Conservation (phyloP, 768 basidiomycete genomes). For the Omphalotus guepiniiformis region DNA sequence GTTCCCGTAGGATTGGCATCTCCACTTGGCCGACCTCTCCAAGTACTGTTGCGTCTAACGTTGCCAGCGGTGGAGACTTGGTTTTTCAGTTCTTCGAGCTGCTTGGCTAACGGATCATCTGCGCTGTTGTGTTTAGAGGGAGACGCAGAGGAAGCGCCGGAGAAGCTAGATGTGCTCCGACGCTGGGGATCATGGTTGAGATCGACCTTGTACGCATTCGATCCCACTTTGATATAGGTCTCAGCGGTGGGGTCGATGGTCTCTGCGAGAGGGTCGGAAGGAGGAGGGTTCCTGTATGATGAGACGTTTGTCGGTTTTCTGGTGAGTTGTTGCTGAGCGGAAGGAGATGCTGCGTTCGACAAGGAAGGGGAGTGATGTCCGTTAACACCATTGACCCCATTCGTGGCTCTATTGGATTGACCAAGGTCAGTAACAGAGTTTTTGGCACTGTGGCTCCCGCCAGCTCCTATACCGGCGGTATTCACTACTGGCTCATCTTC, state of each 20-base stretch:
- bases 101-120: conserved; percentile 63
- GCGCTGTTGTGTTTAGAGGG: conserved; percentile 27
- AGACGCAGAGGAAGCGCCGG: conserved; percentile 22
- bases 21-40: conserved; percentile 14
- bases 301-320: conserved; percentile 23
- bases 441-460: conserved; percentile 38
- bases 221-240: conserved; percentile 69
- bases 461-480: conserved; percentile 70
- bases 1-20: neutral
- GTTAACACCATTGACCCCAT: conserved; percentile 23
- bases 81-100: conserved; percentile 57
- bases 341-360: conserved; percentile 9
- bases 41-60: conserved; percentile 42
- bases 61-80: conserved; percentile 42
- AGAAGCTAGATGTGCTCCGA: conserved; percentile 18
- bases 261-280: conserved; percentile 48
- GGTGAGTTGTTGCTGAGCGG: conserved; percentile 21
- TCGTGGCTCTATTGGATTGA: conserved; percentile 24
- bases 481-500: conserved; percentile 52
- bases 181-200: conserved; percentile 59
- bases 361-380: conserved; percentile 15
- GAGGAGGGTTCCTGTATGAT: conserved; percentile 17
- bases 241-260: conserved; percentile 60
- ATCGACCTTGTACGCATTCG: conserved; percentile 64
- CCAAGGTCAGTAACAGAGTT: conserved; percentile 28